Base-by-base conservation (phyloP, 305 asterid species). In the Fraxinus latifolia region DNA sequence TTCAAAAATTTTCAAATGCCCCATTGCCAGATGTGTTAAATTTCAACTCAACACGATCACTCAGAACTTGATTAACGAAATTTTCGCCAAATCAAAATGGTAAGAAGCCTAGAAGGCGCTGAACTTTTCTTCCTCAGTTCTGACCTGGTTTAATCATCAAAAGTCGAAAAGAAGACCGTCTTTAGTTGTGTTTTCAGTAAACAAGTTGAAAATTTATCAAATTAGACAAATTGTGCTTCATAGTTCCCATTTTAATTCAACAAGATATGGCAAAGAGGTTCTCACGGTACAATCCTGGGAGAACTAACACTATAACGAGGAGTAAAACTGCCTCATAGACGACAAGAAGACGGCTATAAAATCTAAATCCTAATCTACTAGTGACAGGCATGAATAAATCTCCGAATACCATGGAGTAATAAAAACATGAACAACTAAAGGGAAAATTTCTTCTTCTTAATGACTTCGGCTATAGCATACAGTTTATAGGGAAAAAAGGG, bases 1-100 rank as follows among this genome's bases (percentile, higher is more conserved):
- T 39, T 87, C 93, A 79, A 78, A 53, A 44, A 84, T 86, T 82
- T 80, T 88, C 81, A 29, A 34, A 72, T 85, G 85, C 74, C 79
- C 91, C 90, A 84, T 89, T 31, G n/a, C 83, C 85, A 73, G 79
- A n/a, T 19, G 67, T 55, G 7, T 79, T 7, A 60, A 73, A 67
- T 53, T 36, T 19, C 44, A 55, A 75, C 81, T 67, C 55, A 4
- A 31, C 76, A 73, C 58, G 19, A 65, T 68, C 39, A 34, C 36
- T 62, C 72, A 42, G 17, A 37, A 39, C 78, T 27, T 29, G 73
- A 72, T 39, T 19, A 84, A 82, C 3, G 27, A 50, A 60, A 67
- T 12, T 19, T 68, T 79, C 80, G 74, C 87, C 86, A 60, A 47
- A 27, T 81, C 74, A 27, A 83, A 33, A 71, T 53, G 67, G 81